Evolutionary conservation across 2,329 filamentous ascomycete species (phyloP).

Genomic region (Colletotrichum filicis): DNA sequence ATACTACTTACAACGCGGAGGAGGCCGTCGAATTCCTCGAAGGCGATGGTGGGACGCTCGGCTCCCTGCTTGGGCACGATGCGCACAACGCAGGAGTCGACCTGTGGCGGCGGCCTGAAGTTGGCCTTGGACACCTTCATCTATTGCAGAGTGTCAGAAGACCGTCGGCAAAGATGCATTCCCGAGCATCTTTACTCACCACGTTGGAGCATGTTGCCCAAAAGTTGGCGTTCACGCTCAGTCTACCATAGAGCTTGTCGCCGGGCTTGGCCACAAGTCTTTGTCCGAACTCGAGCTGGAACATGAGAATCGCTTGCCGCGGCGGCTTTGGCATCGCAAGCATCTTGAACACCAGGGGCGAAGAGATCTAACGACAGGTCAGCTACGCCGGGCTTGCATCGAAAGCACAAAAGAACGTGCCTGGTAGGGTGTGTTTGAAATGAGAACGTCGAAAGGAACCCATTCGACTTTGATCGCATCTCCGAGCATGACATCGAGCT

Average conservation of each 20-base stretch:
- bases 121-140: slow-evolving; percentile 61
- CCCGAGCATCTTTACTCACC: background rate
- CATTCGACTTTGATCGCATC: slow-evolving; percentile 68
- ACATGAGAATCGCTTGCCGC: slow-evolving; percentile 90
- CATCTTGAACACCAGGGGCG: slow-evolving; percentile 90
- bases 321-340: slow-evolving; percentile 85
- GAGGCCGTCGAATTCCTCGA: slow-evolving; percentile 95
- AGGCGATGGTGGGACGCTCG: slow-evolving; percentile 85
- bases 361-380: slow-evolving; percentile 73
- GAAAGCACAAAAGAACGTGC: slow-evolving; percentile 45
- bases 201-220: slow-evolving; percentile 37
- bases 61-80: slow-evolving; percentile 86
- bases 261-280: slow-evolving; percentile 84
- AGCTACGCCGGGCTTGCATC: background rate
- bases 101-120: slow-evolving; percentile 93
- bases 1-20: slow-evolving; percentile 72
- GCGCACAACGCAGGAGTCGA: slow-evolving; percentile 90
- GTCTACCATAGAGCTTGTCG: slow-evolving; percentile 53
- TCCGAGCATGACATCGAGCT: slow-evolving; percentile 87
- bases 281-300: slow-evolving; percentile 94
- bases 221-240: slow-evolving; percentile 37
- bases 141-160: background rate
- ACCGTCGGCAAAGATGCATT: background rate
- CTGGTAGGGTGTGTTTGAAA: slow-evolving; percentile 75
- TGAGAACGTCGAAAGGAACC: slow-evolving; percentile 85